phyloP scores from a whole-genome alignment of 148 eudicot genomes.

The Rhododendron vialii region DNA sequence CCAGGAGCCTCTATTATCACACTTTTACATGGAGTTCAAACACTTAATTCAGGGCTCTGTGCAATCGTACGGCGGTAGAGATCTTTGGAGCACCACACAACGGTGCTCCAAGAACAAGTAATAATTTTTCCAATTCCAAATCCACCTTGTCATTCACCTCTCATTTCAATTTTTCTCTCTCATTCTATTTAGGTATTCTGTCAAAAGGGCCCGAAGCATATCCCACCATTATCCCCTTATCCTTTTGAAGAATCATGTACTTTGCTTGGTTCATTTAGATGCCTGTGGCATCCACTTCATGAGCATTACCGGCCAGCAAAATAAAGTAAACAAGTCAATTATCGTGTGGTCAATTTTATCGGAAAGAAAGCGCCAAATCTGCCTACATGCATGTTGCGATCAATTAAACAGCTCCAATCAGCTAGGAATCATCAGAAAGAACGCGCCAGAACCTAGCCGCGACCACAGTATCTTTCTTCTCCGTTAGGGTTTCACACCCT shows the following conservation, averaged over 20 bases:
- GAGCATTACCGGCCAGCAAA: background rate
- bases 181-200: background rate
- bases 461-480: too few relatives aligned
- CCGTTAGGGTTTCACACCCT: too few relatives aligned
- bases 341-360: background rate
- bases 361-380: background rate
- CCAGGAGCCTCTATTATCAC: too few relatives aligned
- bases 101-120: too few relatives aligned
- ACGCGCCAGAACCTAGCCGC: too few relatives aligned
- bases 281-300: background rate
- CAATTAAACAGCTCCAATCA: background rate
- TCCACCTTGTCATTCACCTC: background rate
- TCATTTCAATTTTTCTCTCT: background rate
- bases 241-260: background rate
- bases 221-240: slow-evolving; percentile 10
- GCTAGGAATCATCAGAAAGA: background rate
- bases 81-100: too few relatives aligned
- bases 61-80: too few relatives aligned
- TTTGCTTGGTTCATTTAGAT: background rate
- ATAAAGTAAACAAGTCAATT: background rate
- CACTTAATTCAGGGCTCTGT: too few relatives aligned
- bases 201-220: background rate
- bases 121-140: too few relatives aligned
- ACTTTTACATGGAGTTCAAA: too few relatives aligned
- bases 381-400: background rate